These are phyloP conservation scores for Yamadazyma trypodendri DNA, from an alignment of 1,139 yeast genomes.

Conservation along the genomic window DNA sequence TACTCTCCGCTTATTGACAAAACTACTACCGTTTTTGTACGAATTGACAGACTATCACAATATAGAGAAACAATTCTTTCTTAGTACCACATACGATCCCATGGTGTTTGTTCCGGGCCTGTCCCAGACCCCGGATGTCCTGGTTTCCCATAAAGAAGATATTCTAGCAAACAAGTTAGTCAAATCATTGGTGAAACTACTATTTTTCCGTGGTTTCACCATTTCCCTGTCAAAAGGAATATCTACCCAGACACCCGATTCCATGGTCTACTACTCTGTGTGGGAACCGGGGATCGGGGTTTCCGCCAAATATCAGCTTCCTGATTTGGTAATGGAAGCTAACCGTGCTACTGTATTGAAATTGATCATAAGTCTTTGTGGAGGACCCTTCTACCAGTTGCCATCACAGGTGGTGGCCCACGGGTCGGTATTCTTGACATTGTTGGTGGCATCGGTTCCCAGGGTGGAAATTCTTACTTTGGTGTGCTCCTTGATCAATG, in stretches of 20 bases:
- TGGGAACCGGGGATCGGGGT: slow-evolving; percentile 84
- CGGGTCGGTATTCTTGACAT: slow-evolving; percentile 62
- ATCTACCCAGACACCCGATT: neutral
- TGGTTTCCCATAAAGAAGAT: slow-evolving; percentile 3
- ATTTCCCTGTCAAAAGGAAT: slow-evolving; percentile 22
- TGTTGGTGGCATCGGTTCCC: slow-evolving; percentile 53
- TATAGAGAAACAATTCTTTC: slow-evolving; percentile 41
- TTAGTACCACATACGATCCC: slow-evolving; percentile 17
- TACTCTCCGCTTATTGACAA: slow-evolving; percentile 64
- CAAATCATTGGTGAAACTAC: slow-evolving; percentile 45
- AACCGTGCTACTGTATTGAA: slow-evolving; percentile 69
- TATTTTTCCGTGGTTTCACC: slow-evolving; percentile 66
- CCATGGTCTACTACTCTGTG: slow-evolving; percentile 19
- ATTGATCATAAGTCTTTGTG: slow-evolving; percentile 59
- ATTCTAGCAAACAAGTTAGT: slow-evolving; percentile 55
- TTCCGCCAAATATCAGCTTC: slow-evolving; percentile 37
- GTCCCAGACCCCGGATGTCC: neutral
- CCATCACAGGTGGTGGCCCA: slow-evolving; percentile 43
- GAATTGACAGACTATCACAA: slow-evolving; percentile 43
- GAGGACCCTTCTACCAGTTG: slow-evolving; percentile 57
- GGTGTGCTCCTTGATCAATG: slow-evolving; percentile 69
- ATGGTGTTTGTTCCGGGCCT: slow-evolving; percentile 16
- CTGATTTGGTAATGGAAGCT: slow-evolving; percentile 55
- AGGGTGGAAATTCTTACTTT: slow-evolving; percentile 51
- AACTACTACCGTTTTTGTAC: slow-evolving; percentile 65